Evolutionary conservation across 352 stramenopile genomes (phyloP), one percentile per base, ranked within the genome.

Genomic region (Elongisporangium senticosum): DNA sequence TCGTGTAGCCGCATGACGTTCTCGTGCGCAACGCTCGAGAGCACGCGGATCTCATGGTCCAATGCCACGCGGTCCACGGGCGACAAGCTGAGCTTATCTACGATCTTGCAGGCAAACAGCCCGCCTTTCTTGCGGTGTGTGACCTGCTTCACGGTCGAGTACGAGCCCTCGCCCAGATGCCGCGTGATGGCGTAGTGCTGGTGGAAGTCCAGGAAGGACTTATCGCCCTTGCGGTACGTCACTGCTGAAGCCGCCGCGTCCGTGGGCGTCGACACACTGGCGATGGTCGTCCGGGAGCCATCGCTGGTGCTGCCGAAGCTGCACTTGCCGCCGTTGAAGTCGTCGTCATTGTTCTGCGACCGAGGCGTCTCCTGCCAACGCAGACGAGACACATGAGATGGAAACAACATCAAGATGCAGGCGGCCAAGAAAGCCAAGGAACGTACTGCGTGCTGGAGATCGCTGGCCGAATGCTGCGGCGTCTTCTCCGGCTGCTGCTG

Each of bases 1-100:
- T 97, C 94, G 52, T 97, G 77, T 28, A 97, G 71, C 8, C 74
- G 71, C 83, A 97, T 96, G 64, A 97, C 90, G 73, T 97, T 85
- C 13, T 80, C 74, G 57, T 97, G 90, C 51, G 80, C 74, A 17
- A 96, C 69, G 59, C 72, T 86, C 20, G 72, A 72, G 15, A 93
- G 75, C 47, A 93, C 80, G 14, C 68, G 58, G 28, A 93, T 78
- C 56, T 95, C 83, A 24, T 95, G 85, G 49, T 78, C 77, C 47
- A 95, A 59, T 1, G 85, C 85, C 1, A 82, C 58, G 21, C 83
- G 83, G 59, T 95, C 85, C 24, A 90, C 74, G 10, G 77, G 69
- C 39, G 83, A 93, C 13, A 95, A 67, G 58, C 69, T 79, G 14
- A 73, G 63, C 61, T 95, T 95, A 69, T 95, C 80, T 2, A 95